A percentile compares a stretch with the other conserved stretches of the same genome.
These are phyloP conservation scores for Quercus lobata DNA, from an alignment of 331 rosid genomes.

Conservation along the genomic window DNA sequence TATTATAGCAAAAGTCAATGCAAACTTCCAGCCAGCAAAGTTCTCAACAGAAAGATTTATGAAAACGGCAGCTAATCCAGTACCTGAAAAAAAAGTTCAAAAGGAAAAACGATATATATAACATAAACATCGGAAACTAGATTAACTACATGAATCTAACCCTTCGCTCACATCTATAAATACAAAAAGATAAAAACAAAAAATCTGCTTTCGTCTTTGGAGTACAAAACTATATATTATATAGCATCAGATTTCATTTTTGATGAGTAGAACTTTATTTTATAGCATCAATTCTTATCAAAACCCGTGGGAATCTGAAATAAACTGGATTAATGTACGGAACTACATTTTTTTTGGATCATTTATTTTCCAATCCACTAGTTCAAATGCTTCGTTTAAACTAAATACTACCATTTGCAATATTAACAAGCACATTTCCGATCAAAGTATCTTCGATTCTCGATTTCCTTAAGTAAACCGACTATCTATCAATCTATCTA, in stretches of 20 bases:
- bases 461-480: background rate
- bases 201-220: background rate
- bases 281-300: background rate
- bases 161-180: background rate
- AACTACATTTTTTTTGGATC: background rate
- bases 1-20: conserved; percentile 77
- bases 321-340: background rate
- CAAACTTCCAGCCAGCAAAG: conserved; percentile 98
- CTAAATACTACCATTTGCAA: background rate
- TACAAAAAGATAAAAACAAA: background rate
- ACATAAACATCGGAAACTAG: background rate
- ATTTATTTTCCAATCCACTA: background rate
- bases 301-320: background rate
- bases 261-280: too few species aligned
- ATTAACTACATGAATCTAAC: background rate
- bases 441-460: background rate
- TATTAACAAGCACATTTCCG: background rate
- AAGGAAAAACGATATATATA: conserved; percentile 3
- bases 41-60: conserved; percentile 95
- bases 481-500: background rate
- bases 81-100: conserved; percentile 48
- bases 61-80: conserved; percentile 95
- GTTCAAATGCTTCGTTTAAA: background rate
- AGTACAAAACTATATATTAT: background rate
- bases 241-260: too few species aligned